Conservation (phyloP, 78 protist species). For the Anaeramoeba flamelloides region DNA sequence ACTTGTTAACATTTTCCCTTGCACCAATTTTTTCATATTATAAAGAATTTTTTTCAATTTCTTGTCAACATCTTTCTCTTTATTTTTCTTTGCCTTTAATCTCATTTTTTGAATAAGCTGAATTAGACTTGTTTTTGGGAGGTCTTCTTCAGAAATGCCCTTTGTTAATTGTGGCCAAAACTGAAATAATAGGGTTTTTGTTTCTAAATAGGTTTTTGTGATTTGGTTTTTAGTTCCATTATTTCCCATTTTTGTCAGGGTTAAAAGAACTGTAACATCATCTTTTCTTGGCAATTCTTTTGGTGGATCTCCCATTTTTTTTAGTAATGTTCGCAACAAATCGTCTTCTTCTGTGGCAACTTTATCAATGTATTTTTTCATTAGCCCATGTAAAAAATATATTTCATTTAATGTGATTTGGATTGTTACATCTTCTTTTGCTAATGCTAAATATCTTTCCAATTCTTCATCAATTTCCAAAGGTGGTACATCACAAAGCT, state of each 20-base stretch:
- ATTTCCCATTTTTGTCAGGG: not conserved
- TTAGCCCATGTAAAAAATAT: not conserved
- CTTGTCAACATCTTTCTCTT: not conserved
- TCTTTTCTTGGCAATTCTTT: not conserved
- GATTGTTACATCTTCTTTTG: not conserved
- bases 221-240: not conserved
- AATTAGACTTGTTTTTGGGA: not conserved
- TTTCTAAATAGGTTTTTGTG: not conserved
- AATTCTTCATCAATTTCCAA: not conserved
- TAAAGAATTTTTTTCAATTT: not conserved
- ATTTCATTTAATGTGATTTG: not conserved
- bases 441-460: not conserved
- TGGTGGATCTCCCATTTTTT: not conserved
- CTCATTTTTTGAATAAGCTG: not conserved
- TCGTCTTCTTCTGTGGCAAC: not conserved
- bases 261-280: not conserved
- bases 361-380: not conserved
- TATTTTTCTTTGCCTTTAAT: not conserved
- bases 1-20: not conserved
- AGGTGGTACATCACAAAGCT: not conserved
- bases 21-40: not conserved
- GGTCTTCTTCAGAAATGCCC: not conserved
- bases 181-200: not conserved
- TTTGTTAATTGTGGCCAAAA: not conserved
- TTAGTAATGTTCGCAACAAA: not conserved